Evolutionary conservation across 2,329 filamentous ascomycete species (phyloP).

Genomic region (Westerdykella aurantiaca): DNA sequence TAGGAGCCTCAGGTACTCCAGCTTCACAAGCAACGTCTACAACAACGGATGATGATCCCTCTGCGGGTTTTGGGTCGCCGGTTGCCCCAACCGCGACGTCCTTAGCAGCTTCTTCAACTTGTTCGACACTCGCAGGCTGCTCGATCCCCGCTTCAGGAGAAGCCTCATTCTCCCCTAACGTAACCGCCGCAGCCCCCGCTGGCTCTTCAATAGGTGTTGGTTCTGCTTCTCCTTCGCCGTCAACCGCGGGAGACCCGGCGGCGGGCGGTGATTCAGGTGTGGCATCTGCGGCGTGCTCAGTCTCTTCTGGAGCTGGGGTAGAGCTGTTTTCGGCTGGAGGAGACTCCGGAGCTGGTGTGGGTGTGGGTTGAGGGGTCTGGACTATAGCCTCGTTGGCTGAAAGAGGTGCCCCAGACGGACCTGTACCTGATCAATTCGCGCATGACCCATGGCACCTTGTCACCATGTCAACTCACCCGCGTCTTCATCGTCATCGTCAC

Average conservation of each 20-base stretch:
- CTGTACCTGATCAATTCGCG: constrained; percentile 17
- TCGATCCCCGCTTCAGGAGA: background rate
- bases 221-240: background rate
- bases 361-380: constrained; percentile 12
- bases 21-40: background rate
- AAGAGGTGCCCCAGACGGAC: constrained; percentile 14
- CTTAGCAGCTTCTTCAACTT: background rate
- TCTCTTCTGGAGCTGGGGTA: constrained; percentile 1
- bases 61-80: background rate
- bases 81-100: background rate
- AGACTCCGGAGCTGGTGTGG: constrained; percentile 3
- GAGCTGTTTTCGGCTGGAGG: background rate
- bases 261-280: background rate
- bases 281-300: background rate
- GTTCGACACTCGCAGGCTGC: background rate
- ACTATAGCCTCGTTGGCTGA: constrained; percentile 5
- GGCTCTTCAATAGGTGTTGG: background rate
- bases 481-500: constrained; percentile 14
- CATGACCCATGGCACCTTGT: background rate
- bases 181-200: background rate
- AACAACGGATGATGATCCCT: background rate
- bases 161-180: background rate
- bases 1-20: background rate
- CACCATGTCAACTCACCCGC: constrained; percentile 9
- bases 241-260: constrained; percentile 9